phyloP scores from a whole-genome alignment of 139 green algal species.

The Dunaliella primolecta region DNA sequence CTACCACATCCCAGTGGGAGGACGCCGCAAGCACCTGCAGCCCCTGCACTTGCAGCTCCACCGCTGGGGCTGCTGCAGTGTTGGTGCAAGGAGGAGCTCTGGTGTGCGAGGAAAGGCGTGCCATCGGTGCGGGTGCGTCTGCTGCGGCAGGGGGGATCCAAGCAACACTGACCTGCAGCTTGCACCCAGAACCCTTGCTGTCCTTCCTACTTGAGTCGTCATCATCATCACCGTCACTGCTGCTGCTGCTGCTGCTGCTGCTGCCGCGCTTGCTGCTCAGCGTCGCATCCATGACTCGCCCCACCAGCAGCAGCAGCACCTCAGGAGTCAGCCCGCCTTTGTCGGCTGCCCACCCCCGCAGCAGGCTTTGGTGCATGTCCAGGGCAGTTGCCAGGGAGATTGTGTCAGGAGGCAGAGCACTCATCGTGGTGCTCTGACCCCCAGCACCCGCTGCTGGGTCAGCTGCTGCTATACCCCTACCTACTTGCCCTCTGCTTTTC shows the following conservation, averaged over 20 bases:
- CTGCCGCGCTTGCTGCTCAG: neutral
- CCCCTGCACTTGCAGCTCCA: neutral
- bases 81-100: neutral
- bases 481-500: no score
- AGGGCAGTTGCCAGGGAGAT: neutral
- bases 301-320: neutral
- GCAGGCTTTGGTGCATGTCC: neutral
- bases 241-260: neutral
- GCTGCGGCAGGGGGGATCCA: no score
- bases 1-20: neutral
- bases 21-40: neutral
- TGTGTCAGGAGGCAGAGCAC: no score
- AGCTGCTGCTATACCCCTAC: no score
- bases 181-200: neutral
- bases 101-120: neutral
- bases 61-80: no score
- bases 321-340: neutral
- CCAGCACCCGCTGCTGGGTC: no score
- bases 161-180: neutral
- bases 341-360: neutral
- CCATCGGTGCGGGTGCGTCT: no score
- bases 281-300: neutral
- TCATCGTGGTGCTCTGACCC: no score
- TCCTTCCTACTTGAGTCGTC: neutral
- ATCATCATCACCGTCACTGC: neutral